phyloP scores from a whole-genome alignment of 2,329 filamentous ascomycete genomes.

The Beauveria rudraprayagi region DNA sequence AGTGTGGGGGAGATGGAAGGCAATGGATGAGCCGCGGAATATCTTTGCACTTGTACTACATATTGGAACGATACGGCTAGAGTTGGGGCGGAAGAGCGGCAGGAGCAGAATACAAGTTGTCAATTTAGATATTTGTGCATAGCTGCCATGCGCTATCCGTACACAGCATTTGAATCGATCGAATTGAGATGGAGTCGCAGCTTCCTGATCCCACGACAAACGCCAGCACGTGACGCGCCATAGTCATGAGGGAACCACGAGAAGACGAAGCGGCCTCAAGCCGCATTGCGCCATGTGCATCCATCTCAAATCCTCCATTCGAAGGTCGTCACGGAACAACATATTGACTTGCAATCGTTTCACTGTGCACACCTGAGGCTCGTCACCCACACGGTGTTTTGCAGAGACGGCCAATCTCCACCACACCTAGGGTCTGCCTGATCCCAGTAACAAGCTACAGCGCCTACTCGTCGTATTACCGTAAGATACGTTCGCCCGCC shows the following conservation, averaged over 20 bases:
- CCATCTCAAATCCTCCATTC: neutral
- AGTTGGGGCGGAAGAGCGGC: neutral
- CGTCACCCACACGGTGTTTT: neutral
- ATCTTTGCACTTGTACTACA: conserved; percentile 5
- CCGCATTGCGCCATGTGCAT: neutral
- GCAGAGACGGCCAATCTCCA: neutral
- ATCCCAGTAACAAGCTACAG: neutral
- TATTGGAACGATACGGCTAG: conserved; percentile 5
- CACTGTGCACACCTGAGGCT: neutral
- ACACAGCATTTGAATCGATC: neutral
- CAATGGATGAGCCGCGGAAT: neutral
- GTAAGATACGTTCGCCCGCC: neutral
- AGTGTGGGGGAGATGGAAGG: neutral
- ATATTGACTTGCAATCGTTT: neutral
- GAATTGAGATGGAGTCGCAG: neutral
- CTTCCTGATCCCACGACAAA: neutral
- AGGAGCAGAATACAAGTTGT: conserved; percentile 2
- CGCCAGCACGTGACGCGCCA: conserved; percentile 7
- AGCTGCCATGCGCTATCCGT: neutral
- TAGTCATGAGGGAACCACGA: neutral
- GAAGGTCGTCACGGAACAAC: neutral
- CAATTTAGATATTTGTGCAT: neutral
- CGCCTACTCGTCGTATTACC: neutral
- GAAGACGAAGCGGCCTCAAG: neutral
- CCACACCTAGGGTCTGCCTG: neutral